Evolutionary conservation across 306 rosid genomes (phyloP).

Genomic region (Dalbergia cochinchinensis): DNA sequence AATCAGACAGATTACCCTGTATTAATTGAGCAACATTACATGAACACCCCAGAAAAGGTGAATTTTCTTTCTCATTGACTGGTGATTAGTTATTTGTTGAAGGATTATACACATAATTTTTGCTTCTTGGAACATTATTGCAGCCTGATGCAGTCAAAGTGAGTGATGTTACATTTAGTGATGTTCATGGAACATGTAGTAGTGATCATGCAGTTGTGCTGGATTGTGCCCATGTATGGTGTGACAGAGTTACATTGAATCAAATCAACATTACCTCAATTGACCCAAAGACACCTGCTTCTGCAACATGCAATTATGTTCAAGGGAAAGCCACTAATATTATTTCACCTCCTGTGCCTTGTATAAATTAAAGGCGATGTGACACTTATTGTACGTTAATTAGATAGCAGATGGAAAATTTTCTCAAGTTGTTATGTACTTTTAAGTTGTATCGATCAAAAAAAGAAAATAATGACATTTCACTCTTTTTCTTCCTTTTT

Average conservation of each 20-base stretch:
- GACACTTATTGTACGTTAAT: neutral
- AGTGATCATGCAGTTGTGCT: conserved; percentile 28
- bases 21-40: conserved; percentile 47
- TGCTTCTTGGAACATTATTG: neutral
- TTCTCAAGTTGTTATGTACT: too few relatives aligned
- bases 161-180: conserved; percentile 45
- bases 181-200: conserved; percentile 42
- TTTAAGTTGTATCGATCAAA: too few relatives aligned
- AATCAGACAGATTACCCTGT: conserved; percentile 15
- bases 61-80: conserved; percentile 2
- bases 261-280: conserved; percentile 38
- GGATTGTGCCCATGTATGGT: conserved; percentile 47
- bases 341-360: conserved; percentile 30
- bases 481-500: too few relatives aligned
- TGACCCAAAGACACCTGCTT: conserved; percentile 36
- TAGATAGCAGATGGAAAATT: neutral
- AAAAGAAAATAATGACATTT: too few relatives aligned
- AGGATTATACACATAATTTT: neutral
- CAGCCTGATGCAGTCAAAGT: conserved; percentile 35
- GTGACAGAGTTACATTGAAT: conserved; percentile 25
- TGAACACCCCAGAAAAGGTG: conserved; percentile 13
- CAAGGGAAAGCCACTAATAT: conserved; percentile 4
- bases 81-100: neutral
- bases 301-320: conserved; percentile 40
- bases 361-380: neutral